Conservation (phyloP, 2,329 filamentous ascomycete genomes). For the Aspergillus pseudoviridinutans region DNA sequence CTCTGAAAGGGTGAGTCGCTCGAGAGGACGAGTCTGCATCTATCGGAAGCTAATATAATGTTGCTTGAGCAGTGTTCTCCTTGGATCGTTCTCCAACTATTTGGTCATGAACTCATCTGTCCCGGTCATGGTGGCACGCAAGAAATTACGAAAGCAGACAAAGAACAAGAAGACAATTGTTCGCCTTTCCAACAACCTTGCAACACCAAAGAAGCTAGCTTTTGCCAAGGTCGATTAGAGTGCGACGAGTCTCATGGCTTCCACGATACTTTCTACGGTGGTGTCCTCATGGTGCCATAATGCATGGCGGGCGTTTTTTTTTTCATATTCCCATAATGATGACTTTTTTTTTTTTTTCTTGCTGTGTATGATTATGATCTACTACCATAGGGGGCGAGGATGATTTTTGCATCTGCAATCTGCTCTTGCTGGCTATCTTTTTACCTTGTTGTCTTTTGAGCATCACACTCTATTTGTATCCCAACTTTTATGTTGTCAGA, state of each 20-base stretch:
- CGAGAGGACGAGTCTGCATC: not conserved
- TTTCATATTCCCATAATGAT: not conserved
- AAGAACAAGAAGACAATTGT: conserved; percentile 70
- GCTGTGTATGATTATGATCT: conserved; percentile 9
- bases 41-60: not conserved
- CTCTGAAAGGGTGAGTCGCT: conserved; percentile 77
- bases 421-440: not conserved
- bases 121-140: conserved; percentile 95
- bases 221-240: conserved; percentile 71
- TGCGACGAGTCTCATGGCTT: not conserved
- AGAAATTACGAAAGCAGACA: conserved; percentile 80
- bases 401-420: not conserved
- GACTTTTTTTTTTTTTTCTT: conserved; percentile 1
- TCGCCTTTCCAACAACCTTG: conserved; percentile 76
- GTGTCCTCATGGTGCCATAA: conserved; percentile 3
- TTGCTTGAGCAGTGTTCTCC: conserved; percentile 64
- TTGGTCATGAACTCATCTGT: conserved; percentile 94
- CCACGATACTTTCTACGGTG: conserved; percentile 2
- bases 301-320: not conserved
- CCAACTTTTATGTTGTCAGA: not conserved
- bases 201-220: conserved; percentile 64
- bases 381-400: not conserved
- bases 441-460: not conserved
- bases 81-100: conserved; percentile 97
- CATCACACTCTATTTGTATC: not conserved